Evolutionary conservation across 768 basidiomycete genomes (phyloP).

Genomic region (Tulasnella sp.): DNA sequence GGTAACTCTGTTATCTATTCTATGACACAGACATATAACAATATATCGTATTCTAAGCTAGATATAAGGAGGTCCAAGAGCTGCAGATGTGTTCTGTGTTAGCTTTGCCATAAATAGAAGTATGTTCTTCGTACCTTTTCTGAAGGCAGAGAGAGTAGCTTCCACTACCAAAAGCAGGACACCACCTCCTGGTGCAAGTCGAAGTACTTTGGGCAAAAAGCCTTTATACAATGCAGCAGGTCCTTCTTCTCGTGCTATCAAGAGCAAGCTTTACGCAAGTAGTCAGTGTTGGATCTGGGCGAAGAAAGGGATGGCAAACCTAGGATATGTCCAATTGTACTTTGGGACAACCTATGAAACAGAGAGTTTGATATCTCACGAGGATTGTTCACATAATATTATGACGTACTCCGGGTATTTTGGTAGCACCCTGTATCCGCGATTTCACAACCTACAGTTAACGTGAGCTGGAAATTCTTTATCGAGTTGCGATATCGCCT

Average conservation of each 20-base stretch:
- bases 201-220: conserved; percentile 87
- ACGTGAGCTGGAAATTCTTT: not conserved
- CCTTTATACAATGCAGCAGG: conserved; percentile 81
- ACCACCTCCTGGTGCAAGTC: conserved; percentile 92
- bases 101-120: conserved; percentile 2
- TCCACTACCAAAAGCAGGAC: conserved; percentile 84
- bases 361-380: too few species aligned
- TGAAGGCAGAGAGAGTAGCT: conserved; percentile 64
- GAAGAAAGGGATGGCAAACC: conserved; percentile 28
- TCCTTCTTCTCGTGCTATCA: conserved; percentile 81
- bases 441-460: conserved; percentile 76
- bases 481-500: conserved; percentile 22
- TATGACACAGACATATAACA: not conserved
- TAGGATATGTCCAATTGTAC: conserved; percentile 94
- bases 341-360: too few species aligned
- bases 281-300: not conserved
- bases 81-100: conserved; percentile 21
- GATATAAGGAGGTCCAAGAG: conserved; percentile 43
- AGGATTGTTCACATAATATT: too few species aligned
- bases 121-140: conserved; percentile 56
- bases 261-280: conserved; percentile 35
- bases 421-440: conserved; percentile 70
- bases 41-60: too few species aligned
- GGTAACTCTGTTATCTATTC: not conserved
- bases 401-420: conserved; percentile 50